Base-by-base conservation (phyloP, 1,284 basidiomycete genomes). In the Cutaneotrichosporon sp. region DNA sequence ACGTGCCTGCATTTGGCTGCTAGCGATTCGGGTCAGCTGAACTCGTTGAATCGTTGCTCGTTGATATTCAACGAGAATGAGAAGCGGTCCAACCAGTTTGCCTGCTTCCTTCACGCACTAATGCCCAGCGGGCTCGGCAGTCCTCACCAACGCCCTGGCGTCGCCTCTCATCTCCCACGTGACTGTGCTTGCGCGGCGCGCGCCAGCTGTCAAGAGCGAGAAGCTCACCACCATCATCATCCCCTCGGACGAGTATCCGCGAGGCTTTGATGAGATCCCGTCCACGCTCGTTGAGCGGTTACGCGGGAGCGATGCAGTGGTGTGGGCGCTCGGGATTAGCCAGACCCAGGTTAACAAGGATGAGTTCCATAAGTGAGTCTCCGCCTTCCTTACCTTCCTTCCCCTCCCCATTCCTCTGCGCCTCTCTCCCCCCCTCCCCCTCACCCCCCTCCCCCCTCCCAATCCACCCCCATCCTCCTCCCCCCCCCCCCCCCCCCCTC, bases 281-380 rank as follows among this genome's bases (percentile, higher is more conserved):
- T 50, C 66, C 0, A 5, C 21, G 2, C 16, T 73, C 13, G 30
- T 73, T 0, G 69, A 71, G 5, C 53, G 52, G 51, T 53, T 73
- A 5, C 64, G 59, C 22, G 64, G 53, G 13, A n/a, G 34, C 5
- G 36, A 42, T 3, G 67, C 67, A n/a, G 65, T 70, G 13, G 68
- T 75, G 13, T 74, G 72, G 73, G 73, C 72, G 4, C 58, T 70
- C 16, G 72, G 73, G 8, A 69, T 74, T 16, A 70, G 65, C 59
- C 59, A 60, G 51, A 52, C 36, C 22, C 36, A 53, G 16, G 59
- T 60, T 2, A 46, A 16, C 36, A 53, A 60, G 51, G 59, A 53
- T n/a, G 51, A 60, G 40, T 53, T 53, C n/a, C 18, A 26, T 18
- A 40, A 34, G 59, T 73, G 52, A 60, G 73, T 68, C 4, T 30